Evolutionary conservation across 2,329 filamentous ascomycete genomes (phyloP).

Genomic region (Nectriaceae sp.): DNA sequence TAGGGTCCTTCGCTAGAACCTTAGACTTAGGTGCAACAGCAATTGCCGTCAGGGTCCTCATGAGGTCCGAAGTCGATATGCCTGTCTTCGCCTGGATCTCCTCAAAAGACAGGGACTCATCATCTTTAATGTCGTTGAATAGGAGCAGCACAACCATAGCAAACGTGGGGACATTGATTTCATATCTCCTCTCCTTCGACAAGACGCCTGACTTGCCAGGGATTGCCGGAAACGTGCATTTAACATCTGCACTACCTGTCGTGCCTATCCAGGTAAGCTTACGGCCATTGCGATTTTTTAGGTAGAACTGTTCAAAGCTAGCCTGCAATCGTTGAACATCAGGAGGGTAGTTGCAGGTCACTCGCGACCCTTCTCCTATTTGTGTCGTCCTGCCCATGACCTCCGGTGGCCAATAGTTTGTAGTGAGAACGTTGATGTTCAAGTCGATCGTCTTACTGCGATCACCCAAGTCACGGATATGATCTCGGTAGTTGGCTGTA

Average conservation of each 20-base stretch:
- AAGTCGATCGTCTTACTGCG: slow-evolving; percentile 66
- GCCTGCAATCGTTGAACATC: slow-evolving; percentile 75
- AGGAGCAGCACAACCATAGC: slow-evolving; percentile 87
- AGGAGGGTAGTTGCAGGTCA: slow-evolving; percentile 69
- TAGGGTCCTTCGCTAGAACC: slow-evolving; percentile 78
- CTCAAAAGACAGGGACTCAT: slow-evolving; percentile 59
- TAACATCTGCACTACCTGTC: slow-evolving; percentile 80
- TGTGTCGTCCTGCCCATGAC: slow-evolving; percentile 68
- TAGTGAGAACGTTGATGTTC: slow-evolving; percentile 82
- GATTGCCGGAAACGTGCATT: slow-evolving; percentile 73
- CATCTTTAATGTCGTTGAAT: slow-evolving; percentile 75
- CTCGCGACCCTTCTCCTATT: slow-evolving; percentile 45
- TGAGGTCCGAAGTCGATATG: slow-evolving; percentile 73
- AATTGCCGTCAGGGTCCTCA: slow-evolving; percentile 77
- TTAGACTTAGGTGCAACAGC: slow-evolving; percentile 82
- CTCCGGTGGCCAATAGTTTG: slow-evolving; percentile 93
- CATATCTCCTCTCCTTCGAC: slow-evolving; percentile 72
- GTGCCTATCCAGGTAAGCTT: slow-evolving; percentile 79
- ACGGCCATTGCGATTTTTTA: slow-evolving; percentile 82
- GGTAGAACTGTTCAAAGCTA: slow-evolving; percentile 88
- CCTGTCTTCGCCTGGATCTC: slow-evolving; percentile 83
- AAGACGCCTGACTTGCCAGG: slow-evolving; percentile 66
- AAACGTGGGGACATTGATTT: slow-evolving; percentile 89
- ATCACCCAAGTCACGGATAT: slow-evolving; percentile 58
- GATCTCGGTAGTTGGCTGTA: slow-evolving; percentile 72